Percentiles rank a stretch among this genome's conserved stretches.
These are phyloP conservation scores for Gigaspora rosea DNA, from an alignment of 192 early-diverging fungal species.

Conservation along the genomic window DNA sequence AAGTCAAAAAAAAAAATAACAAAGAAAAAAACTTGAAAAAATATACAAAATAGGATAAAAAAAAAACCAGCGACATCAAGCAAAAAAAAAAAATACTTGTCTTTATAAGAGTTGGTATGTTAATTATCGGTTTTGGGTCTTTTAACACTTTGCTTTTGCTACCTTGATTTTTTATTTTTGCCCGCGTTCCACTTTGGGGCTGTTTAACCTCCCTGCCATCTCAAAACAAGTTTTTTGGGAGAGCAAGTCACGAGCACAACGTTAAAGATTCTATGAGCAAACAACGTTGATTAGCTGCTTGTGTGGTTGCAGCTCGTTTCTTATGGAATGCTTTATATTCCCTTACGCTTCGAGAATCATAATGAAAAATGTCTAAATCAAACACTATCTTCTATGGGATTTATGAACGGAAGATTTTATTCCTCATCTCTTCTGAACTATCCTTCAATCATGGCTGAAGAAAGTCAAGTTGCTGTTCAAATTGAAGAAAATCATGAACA, in stretches of 20 bases:
- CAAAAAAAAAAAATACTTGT: constrained; percentile 8
- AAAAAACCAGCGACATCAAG: constrained; percentile 23
- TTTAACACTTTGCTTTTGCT: constrained; percentile 26
- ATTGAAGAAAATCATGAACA: constrained; percentile 13
- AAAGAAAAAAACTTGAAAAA: constrained; percentile 23
- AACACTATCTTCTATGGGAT: constrained; percentile 16
- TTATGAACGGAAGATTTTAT: background rate
- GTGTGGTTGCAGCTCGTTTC: constrained; percentile 3
- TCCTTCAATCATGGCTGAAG: constrained; percentile 20
- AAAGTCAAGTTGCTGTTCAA: constrained; percentile 1
- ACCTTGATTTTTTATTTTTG: constrained; percentile 10
- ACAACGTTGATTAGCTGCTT: background rate
- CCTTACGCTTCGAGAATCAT: background rate
- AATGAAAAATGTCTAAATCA: constrained; percentile 13
- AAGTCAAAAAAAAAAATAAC: background rate
- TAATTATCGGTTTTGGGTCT: constrained; percentile 14
- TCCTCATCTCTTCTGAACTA: background rate
- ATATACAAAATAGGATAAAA: constrained; percentile 20
- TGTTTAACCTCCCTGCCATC: too few species aligned
- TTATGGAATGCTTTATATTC: constrained; percentile 13
- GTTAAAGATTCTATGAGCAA: background rate
- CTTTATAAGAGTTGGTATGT: constrained; percentile 16
- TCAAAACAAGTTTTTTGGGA: too few species aligned
- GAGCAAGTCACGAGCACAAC: too few species aligned
- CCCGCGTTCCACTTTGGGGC: background rate